Percentiles rank a stretch among this genome's conserved stretches.
These are phyloP conservation scores for Ophiostoma sp. DNA, from an alignment of 2,329 filamentous ascomycete genomes.

Conservation along the genomic window DNA sequence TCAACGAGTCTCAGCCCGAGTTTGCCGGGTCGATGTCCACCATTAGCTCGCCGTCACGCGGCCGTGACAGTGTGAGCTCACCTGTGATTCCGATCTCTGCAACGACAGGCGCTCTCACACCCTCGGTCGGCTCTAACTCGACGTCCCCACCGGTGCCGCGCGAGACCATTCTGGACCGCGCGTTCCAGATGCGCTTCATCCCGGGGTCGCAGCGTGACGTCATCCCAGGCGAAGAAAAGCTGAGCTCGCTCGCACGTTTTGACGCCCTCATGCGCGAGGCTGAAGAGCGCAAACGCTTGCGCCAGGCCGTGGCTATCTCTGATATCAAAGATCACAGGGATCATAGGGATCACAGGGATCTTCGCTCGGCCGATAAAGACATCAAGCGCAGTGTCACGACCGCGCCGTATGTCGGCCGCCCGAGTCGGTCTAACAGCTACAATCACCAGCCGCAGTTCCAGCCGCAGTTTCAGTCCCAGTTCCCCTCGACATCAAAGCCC, in stretches of 20 bases:
- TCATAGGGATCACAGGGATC: too few species aligned
- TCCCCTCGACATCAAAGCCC: conserved; percentile 27
- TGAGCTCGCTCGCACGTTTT: conserved; percentile 60
- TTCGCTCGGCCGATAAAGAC: background rate
- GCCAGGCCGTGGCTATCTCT: conserved; percentile 36
- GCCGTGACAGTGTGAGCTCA: conserved; percentile 51
- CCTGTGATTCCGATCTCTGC: conserved; percentile 35
- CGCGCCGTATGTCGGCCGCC: conserved; percentile 7
- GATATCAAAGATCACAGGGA: background rate
- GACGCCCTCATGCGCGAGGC: conserved; percentile 60
- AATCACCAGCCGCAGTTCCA: conserved; percentile 5
- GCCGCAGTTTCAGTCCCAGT: conserved; percentile 2
- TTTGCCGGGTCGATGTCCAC: conserved; percentile 55
- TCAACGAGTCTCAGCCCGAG: conserved; percentile 49
- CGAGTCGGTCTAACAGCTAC: conserved; percentile 26
- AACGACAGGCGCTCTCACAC: conserved; percentile 31
- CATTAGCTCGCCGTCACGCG: conserved; percentile 51
- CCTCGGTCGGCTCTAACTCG: conserved; percentile 33
- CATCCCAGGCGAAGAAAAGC: conserved; percentile 53
- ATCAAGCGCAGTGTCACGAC: conserved; percentile 28
- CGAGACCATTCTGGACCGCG: conserved; percentile 62
- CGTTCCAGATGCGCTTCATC: conserved; percentile 58
- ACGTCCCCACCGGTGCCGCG: conserved; percentile 50
- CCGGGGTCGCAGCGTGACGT: conserved; percentile 51
- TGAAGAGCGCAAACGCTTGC: conserved; percentile 43